Evolutionary conservation across 176 grass and related monocot genomes (phyloP), one percentile per base, ranked within the genome.

Genomic region (Secale cereale): DNA sequence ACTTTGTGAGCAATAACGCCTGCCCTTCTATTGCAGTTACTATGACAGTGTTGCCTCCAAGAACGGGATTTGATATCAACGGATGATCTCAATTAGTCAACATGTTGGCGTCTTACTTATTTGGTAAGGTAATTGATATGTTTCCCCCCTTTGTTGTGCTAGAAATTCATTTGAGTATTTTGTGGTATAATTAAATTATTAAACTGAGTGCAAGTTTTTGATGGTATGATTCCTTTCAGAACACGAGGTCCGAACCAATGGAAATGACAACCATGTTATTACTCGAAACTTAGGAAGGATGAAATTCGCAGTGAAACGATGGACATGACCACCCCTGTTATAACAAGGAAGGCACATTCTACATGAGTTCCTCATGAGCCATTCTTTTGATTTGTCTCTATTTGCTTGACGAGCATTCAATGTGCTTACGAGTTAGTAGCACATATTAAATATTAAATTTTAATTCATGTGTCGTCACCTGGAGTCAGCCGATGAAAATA

Each of bases 321-420:
- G 95, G 95, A 93, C 27, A 98, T 95, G 95, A 95, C 91, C 28
- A 98, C 95, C 22, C 95, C 92, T 29, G 95, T 98, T 60, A 87
- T 98, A 86, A 95, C 92, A 63, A 63, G 84, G 83, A 86, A 88
- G 85, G 91, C 89, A 74, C 35, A 0, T 32, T 10, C 19, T 26
- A 26, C 57, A 61, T 72, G 66, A 25, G 7, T 46, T 62, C 15
- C 22, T 45, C 37, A 16, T 17, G 50, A 69, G 37, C 4, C 62
- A 61, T 82, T 83, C 20, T 63, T 81, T 54, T 78, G 70, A 52
- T 15, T 27, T 29, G 23, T 81, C 57, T 50, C 23, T 64, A 10
- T 52, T 59, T 81, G 10, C 25, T 22, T 22, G 45, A 74, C 70
- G 32, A 67, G 12, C 54, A 27, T 81, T 69, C 66, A 0, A 69